Conservation (phyloP, 225 moss, liverwort and hornwort genomes). For the Polytrichum formosum region DNA sequence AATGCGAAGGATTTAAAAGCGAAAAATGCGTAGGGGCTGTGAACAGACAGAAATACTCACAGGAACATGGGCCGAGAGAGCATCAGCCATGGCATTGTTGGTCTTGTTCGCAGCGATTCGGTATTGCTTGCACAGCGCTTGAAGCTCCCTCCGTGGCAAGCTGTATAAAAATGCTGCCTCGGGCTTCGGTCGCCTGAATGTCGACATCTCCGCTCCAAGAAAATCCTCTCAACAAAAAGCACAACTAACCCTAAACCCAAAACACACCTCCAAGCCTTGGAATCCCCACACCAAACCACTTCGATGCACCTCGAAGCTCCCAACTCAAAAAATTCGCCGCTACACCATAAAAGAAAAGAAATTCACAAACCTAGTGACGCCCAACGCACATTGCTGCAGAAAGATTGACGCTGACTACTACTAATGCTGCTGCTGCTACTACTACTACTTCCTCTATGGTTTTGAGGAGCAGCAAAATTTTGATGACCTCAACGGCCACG, state of each 20-base stretch:
- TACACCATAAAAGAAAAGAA: background rate
- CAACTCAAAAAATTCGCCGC: background rate
- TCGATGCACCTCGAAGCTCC: background rate
- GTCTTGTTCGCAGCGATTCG: constrained; percentile 39
- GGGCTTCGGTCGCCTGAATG: constrained; percentile 22
- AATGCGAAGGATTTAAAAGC: too few species aligned
- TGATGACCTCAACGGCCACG: too few species aligned
- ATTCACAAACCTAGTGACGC: too few species aligned
- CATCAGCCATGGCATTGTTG: constrained; percentile 47
- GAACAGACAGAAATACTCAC: constrained; percentile 10
- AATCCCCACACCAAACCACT: background rate
- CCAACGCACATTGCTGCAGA: background rate
- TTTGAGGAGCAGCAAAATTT: too few species aligned
- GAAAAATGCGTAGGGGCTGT: too few species aligned
- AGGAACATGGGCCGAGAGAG: constrained; percentile 26
- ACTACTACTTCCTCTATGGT: background rate
- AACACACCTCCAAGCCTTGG: background rate
- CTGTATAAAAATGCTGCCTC: constrained; percentile 34
- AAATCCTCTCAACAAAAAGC: too few species aligned
- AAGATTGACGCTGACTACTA: background rate
- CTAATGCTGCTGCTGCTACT: background rate
- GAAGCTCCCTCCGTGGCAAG: constrained; percentile 41
- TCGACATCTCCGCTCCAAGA: constrained; percentile 18
- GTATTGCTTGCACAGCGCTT: constrained; percentile 43
- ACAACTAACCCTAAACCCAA: background rate